A percentile compares a stretch with the other conserved stretches of the same genome.
These are phyloP conservation scores for Hibiscus syriacus DNA, from an alignment of 345 rosid genomes.

Conservation along the genomic window DNA sequence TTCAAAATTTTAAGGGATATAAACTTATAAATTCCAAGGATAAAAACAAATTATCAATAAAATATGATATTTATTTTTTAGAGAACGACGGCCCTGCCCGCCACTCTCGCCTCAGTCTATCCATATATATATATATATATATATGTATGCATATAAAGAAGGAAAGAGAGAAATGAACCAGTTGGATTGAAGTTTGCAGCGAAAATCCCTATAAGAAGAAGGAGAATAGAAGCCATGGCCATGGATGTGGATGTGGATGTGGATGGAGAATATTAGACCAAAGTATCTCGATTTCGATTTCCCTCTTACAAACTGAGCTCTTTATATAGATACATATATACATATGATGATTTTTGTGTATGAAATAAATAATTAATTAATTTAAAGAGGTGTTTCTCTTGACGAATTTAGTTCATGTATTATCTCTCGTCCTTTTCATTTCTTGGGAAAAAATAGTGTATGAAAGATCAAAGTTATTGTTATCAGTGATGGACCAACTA, in stretches of 20 bases:
- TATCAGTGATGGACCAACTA: no score
- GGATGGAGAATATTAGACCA: neutral
- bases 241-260: neutral
- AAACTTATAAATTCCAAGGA: no score
- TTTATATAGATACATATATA: slow-evolving; percentile 2
- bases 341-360: neutral
- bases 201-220: slow-evolving; percentile 3
- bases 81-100: no score
- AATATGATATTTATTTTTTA: no score
- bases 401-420: neutral
- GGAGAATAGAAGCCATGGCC: neutral
- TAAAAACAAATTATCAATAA: no score
- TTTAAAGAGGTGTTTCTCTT: neutral
- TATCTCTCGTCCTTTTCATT: neutral
- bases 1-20: no score
- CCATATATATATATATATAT: no score
- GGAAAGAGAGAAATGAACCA: neutral
- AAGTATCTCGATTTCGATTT: neutral
- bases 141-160: neutral
- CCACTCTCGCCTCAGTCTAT: no score
- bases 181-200: neutral
- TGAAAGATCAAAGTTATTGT: no score
- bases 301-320: neutral
- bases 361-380: neutral
- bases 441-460: no score